Conservation (phyloP, 257 asterid genomes). For the Rehmannia glutinosa region DNA sequence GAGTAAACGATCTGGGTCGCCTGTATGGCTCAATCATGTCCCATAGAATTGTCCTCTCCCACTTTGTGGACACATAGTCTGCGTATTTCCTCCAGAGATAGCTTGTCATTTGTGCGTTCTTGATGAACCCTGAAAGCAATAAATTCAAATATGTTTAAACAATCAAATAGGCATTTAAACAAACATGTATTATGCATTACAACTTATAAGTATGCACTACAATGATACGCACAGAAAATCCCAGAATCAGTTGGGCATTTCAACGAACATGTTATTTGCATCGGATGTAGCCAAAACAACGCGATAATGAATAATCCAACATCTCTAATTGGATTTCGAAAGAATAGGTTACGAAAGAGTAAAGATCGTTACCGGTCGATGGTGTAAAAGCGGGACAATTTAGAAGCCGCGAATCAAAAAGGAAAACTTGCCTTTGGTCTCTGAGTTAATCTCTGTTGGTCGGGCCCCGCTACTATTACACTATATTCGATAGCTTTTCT, state of each 20-base stretch:
- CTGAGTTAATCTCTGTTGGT: neutral
- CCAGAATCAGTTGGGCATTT: constrained; percentile 19
- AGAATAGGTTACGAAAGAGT: neutral
- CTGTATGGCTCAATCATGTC: constrained; percentile 85
- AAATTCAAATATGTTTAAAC: neutral
- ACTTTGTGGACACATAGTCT: constrained; percentile 60
- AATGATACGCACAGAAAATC: neutral
- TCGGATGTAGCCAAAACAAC: neutral
- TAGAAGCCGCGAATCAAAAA: neutral
- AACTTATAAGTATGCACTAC: neutral
- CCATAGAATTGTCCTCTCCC: constrained; percentile 86
- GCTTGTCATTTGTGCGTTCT: constrained; percentile 38
- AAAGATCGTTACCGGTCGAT: neutral
- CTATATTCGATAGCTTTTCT: neutral
- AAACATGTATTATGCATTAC: constrained; percentile 10
- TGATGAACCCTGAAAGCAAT: constrained; percentile 7
- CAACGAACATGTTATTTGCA: constrained; percentile 19
- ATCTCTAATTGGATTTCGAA: neutral
- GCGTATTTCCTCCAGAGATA: constrained; percentile 89
- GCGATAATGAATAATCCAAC: neutral
- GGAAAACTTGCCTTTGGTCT: neutral
- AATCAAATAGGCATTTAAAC: too few species aligned
- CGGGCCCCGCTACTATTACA: neutral
- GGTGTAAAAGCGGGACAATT: neutral
- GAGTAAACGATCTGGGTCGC: constrained; percentile 79